Base-by-base conservation (phyloP, 768 basidiomycete genomes). In the Lactarius quietus region DNA sequence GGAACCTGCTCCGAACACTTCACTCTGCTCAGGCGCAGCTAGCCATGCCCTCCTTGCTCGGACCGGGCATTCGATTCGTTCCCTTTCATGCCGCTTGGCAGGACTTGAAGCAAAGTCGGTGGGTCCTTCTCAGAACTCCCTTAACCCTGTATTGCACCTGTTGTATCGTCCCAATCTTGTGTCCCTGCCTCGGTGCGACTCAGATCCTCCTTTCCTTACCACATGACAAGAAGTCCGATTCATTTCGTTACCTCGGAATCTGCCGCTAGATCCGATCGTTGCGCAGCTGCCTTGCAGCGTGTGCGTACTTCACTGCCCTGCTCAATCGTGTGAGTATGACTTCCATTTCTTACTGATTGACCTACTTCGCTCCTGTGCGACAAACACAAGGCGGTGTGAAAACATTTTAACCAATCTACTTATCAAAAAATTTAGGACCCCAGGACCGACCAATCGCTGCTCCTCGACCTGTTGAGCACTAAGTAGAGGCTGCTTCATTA, bases 341-440 rank as follows among this genome's bases (percentile, higher is more conserved):
- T 62, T 66, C 53, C 57, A 59, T 66, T 66, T 66, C 38, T 52
- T 58, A 31, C 45, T 31, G 65, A 66, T 35, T 57, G 52, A 57
- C 51, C 59, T 35, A 36, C 35, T 23, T 61, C 51, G 4, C 17
- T 20, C 26, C 54, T 57, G 55, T 18, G 10, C 31, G 18, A 52
- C 55, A 52, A 59, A 61, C 61, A 57, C 3, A 33, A 33, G 8
- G 3, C 3, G 33, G 33, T 33, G n/a, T 43, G 18, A 57, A 61
- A 55, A 59, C 51, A 23, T 26, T 33, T 33, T 33, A 39, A 18
- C 41, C 23, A 26, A 36, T 53, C 15, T 29, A 14, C n/a, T 29
- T 18, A 20, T 33, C 53, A 33, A 33, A 31, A n/a, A n/a, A n/a
- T n/a, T n/a, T n/a, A n/a, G n/a, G n/a, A n/a, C n/a, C n/a, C 20